A percentile compares a stretch with the other conserved stretches of the same genome.
phyloP scores from a whole-genome alignment of 768 basidiomycete genomes.

The Heimioporus sp. region DNA sequence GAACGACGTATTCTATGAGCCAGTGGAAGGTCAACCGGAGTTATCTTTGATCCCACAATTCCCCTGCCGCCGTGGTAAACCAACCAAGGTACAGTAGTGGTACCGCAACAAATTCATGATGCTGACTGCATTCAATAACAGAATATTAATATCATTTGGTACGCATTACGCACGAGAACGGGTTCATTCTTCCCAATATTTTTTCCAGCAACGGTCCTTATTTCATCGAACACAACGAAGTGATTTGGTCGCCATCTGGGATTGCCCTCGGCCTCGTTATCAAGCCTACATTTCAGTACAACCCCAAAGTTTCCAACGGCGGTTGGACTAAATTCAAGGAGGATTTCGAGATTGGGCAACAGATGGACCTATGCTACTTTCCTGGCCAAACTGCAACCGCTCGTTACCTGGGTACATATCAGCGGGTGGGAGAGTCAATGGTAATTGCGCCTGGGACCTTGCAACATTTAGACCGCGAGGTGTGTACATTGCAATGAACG shows the following conservation, averaged over 20 bases:
- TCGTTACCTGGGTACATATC: conserved; percentile 27
- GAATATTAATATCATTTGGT: conserved; percentile 8
- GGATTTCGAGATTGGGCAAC: conserved; percentile 10
- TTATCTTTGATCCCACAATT: conserved; percentile 6
- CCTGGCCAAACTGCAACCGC: neutral
- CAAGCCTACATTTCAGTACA: conserved; percentile 25
- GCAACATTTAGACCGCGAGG: conserved; percentile 8
- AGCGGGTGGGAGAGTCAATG: conserved; percentile 16
- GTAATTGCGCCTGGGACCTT: conserved; percentile 10
- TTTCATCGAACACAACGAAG: conserved; percentile 11
- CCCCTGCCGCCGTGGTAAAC: neutral
- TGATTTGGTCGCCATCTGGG: conserved; percentile 22
- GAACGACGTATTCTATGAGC: conserved; percentile 5
- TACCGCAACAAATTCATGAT: neutral
- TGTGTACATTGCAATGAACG: neutral
- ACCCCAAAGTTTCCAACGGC: conserved; percentile 17
- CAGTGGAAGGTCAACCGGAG: conserved; percentile 11
- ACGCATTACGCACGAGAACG: neutral
- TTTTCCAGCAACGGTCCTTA: conserved; percentile 10
- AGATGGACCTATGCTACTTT: conserved; percentile 20
- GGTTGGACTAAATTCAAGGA: conserved; percentile 14
- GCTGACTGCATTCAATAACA: conserved; percentile 3
- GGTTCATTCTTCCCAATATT: neutral
- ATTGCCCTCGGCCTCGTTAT: conserved; percentile 26
- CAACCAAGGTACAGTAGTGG: conserved; percentile 18